A percentile compares a stretch with the other conserved stretches of the same genome.
These are phyloP conservation scores for Raphanus sativus DNA, from an alignment of 345 rosid genomes.

Conservation along the genomic window DNA sequence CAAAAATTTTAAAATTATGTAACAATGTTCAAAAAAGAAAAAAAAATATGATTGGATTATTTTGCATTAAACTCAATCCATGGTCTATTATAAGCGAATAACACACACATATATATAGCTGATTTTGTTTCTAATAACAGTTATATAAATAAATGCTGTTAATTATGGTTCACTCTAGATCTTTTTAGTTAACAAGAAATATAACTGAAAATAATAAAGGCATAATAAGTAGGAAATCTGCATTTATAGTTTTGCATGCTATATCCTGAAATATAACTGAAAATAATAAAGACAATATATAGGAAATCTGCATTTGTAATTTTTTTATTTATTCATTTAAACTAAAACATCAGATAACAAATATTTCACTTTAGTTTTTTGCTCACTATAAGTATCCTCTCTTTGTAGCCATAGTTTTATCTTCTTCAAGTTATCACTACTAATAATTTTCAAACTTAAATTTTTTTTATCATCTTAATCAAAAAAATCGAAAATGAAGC, in stretches of 20 bases:
- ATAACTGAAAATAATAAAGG: not conserved
- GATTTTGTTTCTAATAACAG: not conserved
- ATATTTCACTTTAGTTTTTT: not conserved
- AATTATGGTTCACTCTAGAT: not conserved
- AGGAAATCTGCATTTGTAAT: not conserved
- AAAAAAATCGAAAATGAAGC: conserved; percentile 14
- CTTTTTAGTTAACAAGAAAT: not conserved
- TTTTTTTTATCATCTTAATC: not conserved
- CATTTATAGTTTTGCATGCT: not conserved
- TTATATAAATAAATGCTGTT: not conserved
- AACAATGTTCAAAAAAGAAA: too few relatives aligned
- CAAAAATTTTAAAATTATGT: too few relatives aligned
- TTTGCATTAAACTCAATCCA: not conserved
- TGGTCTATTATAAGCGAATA: not conserved
- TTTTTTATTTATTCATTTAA: not conserved
- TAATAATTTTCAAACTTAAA: not conserved
- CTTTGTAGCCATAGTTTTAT: not conserved
- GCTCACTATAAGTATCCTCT: conserved; percentile 9
- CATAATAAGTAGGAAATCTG: not conserved
- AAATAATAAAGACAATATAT: not conserved
- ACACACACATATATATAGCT: not conserved
- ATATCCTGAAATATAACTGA: not conserved
- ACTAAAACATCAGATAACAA: not conserved
- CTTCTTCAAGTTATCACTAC: not conserved
- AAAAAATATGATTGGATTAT: not conserved